These are phyloP conservation scores for Capsicum chinense DNA, from an alignment of 257 asterid genomes.

Conservation along the genomic window DNA sequence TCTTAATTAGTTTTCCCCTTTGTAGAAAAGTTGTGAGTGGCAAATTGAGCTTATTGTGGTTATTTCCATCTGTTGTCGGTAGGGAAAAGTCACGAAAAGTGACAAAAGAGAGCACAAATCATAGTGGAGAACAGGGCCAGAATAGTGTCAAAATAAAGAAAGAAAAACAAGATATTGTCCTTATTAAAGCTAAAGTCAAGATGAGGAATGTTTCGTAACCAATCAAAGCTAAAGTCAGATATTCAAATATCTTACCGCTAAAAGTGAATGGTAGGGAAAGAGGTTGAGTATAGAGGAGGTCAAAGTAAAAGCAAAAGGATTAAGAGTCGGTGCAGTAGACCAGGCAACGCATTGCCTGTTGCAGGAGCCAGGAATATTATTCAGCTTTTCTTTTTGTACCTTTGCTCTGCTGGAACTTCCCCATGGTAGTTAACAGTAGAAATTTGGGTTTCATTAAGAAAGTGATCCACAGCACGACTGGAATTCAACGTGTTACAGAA, in stretches of 20 bases:
- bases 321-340: neutral
- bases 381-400: conserved; percentile 51
- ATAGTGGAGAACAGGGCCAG: neutral
- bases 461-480: conserved; percentile 98
- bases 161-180: conserved; percentile 14
- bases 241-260: neutral
- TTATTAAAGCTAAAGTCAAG: neutral
- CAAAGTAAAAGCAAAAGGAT: neutral
- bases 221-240: neutral
- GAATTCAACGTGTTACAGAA: conserved; percentile 96
- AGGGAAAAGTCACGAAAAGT: neutral
- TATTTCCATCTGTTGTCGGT: conserved; percentile 4
- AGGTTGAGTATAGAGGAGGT: neutral
- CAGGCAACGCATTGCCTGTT: conserved; percentile 23
- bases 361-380: conserved; percentile 15
- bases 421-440: conserved; percentile 97
- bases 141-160: conserved; percentile 7
- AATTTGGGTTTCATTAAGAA: conserved; percentile 75
- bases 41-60: neutral
- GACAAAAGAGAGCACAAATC: conserved; percentile 16
- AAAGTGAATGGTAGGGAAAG: neutral
- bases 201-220: conserved; percentile 1
- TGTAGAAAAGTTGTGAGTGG: neutral
- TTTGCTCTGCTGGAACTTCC: conserved; percentile 95
- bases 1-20: neutral